Percentiles rank a stretch among this genome's conserved stretches.
phyloP scores from a whole-genome alignment of 2,329 filamentous ascomycete genomes.

The Scleromitrula shiraiana region DNA sequence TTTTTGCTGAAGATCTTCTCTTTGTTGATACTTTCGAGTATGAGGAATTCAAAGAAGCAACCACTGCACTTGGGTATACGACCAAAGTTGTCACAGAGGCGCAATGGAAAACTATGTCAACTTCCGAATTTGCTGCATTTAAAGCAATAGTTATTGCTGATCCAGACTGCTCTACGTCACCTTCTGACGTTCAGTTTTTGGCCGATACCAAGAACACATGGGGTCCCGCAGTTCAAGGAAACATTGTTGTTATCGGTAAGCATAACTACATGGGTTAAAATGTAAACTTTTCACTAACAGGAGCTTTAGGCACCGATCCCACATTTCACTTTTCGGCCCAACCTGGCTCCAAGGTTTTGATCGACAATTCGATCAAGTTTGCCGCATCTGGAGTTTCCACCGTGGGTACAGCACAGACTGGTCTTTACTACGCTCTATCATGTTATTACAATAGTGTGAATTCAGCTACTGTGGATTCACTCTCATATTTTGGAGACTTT shows the following conservation, averaged over 20 bases:
- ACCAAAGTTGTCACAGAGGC: conserved; percentile 31
- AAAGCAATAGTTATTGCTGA: conserved; percentile 39
- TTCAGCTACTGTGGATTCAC: conserved; percentile 22
- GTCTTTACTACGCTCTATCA: conserved; percentile 36
- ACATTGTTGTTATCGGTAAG: conserved; percentile 35
- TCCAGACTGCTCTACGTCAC: conserved; percentile 28
- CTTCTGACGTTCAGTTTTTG: conserved; percentile 31
- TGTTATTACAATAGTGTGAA: conserved; percentile 33
- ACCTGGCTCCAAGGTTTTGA: conserved; percentile 31
- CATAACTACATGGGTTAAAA: neutral
- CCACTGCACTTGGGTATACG: conserved; percentile 19
- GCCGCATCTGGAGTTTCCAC: conserved; percentile 25
- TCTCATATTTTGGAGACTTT: conserved; percentile 34
- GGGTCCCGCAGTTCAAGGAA: conserved; percentile 35
- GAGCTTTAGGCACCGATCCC: conserved; percentile 29
- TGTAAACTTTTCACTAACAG: neutral
- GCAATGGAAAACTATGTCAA: conserved; percentile 34
- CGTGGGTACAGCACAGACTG: conserved; percentile 25
- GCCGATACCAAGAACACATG: conserved; percentile 33
- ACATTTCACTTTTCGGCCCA: conserved; percentile 9
- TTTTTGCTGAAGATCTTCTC: conserved; percentile 27
- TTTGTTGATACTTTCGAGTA: conserved; percentile 28
- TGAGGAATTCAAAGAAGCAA: conserved; percentile 20
- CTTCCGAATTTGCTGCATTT: conserved; percentile 37
- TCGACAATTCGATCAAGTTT: conserved; percentile 33